Conservation (phyloP, 257 asterid species). For the Ilex aquifolium region DNA sequence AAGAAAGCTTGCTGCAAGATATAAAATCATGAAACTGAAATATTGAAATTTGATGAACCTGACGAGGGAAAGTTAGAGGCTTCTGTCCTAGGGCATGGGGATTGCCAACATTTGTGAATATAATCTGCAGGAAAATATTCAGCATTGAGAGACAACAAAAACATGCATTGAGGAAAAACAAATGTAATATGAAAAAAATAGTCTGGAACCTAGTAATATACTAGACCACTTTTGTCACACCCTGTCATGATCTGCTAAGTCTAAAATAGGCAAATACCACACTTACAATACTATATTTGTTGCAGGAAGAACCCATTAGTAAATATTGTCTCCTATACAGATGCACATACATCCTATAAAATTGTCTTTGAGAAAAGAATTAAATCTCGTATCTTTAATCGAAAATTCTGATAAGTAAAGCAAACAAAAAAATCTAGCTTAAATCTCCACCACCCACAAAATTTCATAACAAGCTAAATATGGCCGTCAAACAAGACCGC, state of each 20-base stretch:
- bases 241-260: no score
- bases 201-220: no score
- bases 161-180: background rate
- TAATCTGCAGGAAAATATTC: conserved; percentile 45
- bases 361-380: no score
- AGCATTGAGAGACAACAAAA: conserved; percentile 1
- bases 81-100: conserved; percentile 96
- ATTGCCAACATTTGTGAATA: conserved; percentile 89
- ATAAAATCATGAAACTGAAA: no score
- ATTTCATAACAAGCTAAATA: background rate
- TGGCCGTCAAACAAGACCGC: background rate
- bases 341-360: no score
- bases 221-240: no score
- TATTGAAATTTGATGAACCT: conserved; percentile 37
- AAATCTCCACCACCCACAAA: background rate
- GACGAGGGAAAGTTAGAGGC: conserved; percentile 93
- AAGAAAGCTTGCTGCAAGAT: background rate
- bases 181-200: background rate
- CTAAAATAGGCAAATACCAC: no score
- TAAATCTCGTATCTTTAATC: no score
- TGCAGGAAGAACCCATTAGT: no score
- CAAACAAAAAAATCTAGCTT: background rate
- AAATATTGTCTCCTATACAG: no score
- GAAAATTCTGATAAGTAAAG: background rate
- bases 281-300: no score